Evolutionary conservation across 768 basidiomycete genomes (phyloP).

Genomic region (Daedalea quercina): DNA sequence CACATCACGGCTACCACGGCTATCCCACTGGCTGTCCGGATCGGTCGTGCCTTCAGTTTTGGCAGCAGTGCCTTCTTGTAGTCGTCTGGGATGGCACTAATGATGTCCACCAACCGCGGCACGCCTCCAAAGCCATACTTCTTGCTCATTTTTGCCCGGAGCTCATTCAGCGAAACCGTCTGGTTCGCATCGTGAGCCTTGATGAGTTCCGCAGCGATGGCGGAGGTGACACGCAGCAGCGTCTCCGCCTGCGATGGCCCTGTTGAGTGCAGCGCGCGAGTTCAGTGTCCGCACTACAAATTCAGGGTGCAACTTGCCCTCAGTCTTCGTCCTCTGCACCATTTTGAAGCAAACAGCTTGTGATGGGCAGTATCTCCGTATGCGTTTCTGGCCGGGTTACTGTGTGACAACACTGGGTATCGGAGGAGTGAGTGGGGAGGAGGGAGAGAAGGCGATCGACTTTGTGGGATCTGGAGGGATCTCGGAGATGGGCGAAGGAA

Average conservation of each 20-base stretch:
- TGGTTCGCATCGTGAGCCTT: slow-evolving; percentile 74
- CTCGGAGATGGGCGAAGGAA: too few species aligned
- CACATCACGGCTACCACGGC: slow-evolving; percentile 99
- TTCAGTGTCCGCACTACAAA: too few species aligned
- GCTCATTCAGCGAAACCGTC: slow-evolving; percentile 79
- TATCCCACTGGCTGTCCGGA: slow-evolving; percentile 97
- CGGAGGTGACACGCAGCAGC: slow-evolving; percentile 85
- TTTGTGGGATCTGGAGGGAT: not conserved
- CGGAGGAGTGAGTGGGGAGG: not conserved
- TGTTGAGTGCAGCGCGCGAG: too few species aligned
- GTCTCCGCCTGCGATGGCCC: slow-evolving; percentile 88
- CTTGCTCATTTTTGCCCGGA: slow-evolving; percentile 86
- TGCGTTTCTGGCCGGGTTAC: too few species aligned
- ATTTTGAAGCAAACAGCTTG: slow-evolving; percentile 14
- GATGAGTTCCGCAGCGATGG: slow-evolving; percentile 92
- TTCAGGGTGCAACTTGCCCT: slow-evolving; percentile 25
- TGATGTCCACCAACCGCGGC: slow-evolving; percentile 93
- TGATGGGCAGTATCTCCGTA: too few species aligned
- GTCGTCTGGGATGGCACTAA: slow-evolving; percentile 96
- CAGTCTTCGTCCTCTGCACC: slow-evolving; percentile 36
- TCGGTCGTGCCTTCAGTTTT: slow-evolving; percentile 87
- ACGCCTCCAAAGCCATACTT: slow-evolving; percentile 83
- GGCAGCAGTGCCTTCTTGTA: slow-evolving; percentile 90
- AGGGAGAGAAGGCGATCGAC: not conserved
- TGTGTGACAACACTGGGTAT: too few species aligned